These are phyloP conservation scores for Tolypocladium album DNA, from an alignment of 2,329 filamentous ascomycete genomes.

Conservation along the genomic window DNA sequence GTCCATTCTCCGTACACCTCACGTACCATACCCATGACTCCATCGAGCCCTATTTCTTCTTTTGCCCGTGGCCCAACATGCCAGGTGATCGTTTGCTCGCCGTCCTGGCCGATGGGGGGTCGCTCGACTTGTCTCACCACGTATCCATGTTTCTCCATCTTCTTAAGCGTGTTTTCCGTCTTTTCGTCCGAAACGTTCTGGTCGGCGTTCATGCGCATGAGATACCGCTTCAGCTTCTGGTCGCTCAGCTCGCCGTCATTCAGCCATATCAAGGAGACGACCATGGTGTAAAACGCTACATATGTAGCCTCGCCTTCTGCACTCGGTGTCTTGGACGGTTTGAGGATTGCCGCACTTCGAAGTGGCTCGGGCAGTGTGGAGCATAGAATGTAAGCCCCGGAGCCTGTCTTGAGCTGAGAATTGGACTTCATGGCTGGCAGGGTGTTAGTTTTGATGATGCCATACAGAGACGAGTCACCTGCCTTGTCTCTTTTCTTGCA, in stretches of 20 bases:
- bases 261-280: slow-evolving; percentile 68
- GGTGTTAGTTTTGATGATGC: slow-evolving; percentile 4
- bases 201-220: slow-evolving; percentile 65
- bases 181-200: slow-evolving; percentile 63
- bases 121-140: slow-evolving; percentile 63
- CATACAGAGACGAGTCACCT: slow-evolving; percentile 3
- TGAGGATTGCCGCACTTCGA: slow-evolving; percentile 54
- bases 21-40: slow-evolving; percentile 60
- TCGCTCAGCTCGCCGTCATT: slow-evolving; percentile 66
- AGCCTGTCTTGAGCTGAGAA: slow-evolving; percentile 42
- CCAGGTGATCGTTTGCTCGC: slow-evolving; percentile 72
- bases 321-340: slow-evolving; percentile 56
- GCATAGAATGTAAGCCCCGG: slow-evolving; percentile 67
- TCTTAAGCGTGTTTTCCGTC: slow-evolving; percentile 64
- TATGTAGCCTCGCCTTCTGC: slow-evolving; percentile 66
- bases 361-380: slow-evolving; percentile 61
- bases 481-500: slow-evolving; percentile 70
- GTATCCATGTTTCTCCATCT: slow-evolving; percentile 75
- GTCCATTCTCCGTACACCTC: slow-evolving; percentile 44
- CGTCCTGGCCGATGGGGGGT: slow-evolving; percentile 38
- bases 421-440: slow-evolving; percentile 30
- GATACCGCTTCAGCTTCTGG: slow-evolving; percentile 64
- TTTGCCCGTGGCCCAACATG: slow-evolving; percentile 76
- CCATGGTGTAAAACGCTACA: slow-evolving; percentile 66
- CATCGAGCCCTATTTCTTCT: slow-evolving; percentile 70